phyloP scores from a whole-genome alignment of 148 eudicot genomes.

The Beta vulgaris region DNA sequence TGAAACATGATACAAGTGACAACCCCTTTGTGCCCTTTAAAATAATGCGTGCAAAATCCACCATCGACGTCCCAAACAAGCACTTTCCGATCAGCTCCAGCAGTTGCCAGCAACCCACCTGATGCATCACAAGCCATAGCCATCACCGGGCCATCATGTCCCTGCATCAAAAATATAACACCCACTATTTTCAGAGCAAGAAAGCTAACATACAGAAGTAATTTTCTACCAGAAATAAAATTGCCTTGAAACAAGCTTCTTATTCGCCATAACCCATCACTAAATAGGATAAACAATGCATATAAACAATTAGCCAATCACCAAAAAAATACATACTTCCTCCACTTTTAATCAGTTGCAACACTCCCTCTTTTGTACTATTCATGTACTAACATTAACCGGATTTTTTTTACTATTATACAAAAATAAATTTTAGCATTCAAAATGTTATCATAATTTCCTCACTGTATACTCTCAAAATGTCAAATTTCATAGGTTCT shows the following conservation, averaged over 20 bases:
- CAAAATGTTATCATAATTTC: too few relatives aligned
- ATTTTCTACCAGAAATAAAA: too few relatives aligned
- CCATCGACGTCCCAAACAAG: slow-evolving; percentile 96
- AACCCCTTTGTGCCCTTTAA: slow-evolving; percentile 87
- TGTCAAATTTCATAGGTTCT: too few relatives aligned
- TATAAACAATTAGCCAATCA: too few relatives aligned
- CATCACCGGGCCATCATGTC: slow-evolving; percentile 90
- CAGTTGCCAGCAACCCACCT: slow-evolving; percentile 94
- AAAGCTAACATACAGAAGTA: not conserved
- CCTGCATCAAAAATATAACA: slow-evolving; percentile 35
- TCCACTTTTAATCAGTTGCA: too few relatives aligned
- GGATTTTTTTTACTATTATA: too few relatives aligned
- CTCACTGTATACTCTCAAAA: too few relatives aligned
- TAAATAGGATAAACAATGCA: too few relatives aligned
- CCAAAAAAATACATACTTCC: too few relatives aligned
- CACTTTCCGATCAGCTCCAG: slow-evolving; percentile 88
- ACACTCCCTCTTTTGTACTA: too few relatives aligned
- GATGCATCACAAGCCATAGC: slow-evolving; percentile 91
- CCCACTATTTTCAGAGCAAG: not conserved
- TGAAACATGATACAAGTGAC: slow-evolving; percentile 78
- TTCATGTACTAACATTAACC: too few relatives aligned
- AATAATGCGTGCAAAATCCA: slow-evolving; percentile 85
- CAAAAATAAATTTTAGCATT: too few relatives aligned
- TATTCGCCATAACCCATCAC: not conserved
- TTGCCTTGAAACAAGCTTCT: not conserved